These are phyloP conservation scores for Dictyostelium intermedium DNA, from an alignment of 78 protist genomes.

Conservation along the genomic window DNA sequence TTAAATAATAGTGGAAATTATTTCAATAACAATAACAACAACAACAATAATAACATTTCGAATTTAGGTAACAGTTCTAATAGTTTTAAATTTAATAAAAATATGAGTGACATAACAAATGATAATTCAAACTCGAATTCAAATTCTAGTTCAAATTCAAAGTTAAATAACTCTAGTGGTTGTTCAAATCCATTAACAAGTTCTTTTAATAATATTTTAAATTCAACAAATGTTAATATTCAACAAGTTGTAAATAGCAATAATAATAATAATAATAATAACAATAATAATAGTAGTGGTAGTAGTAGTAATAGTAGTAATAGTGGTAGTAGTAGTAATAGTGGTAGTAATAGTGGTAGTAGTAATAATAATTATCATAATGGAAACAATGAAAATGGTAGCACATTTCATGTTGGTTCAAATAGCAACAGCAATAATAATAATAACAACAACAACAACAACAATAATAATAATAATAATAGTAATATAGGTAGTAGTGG, in stretches of 20 bases:
- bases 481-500: neutral
- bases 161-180: neutral
- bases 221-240: neutral
- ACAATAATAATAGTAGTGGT: neutral
- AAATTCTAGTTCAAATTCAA: neutral
- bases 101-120: neutral
- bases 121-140: neutral
- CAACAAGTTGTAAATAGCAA: neutral
- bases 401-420: neutral
- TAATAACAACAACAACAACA: neutral
- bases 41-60: neutral
- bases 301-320: neutral
- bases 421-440: neutral
- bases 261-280: neutral
- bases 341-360: neutral
- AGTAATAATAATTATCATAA: neutral
- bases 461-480: neutral
- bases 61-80: neutral
- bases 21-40: neutral
- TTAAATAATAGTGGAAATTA: neutral
- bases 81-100: neutral
- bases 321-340: neutral
- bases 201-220: conserved; percentile 4
- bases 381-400: neutral
- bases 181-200: neutral